phyloP scores from a whole-genome alignment of 179 eudicot species.

The Amaranthus tricolor region DNA sequence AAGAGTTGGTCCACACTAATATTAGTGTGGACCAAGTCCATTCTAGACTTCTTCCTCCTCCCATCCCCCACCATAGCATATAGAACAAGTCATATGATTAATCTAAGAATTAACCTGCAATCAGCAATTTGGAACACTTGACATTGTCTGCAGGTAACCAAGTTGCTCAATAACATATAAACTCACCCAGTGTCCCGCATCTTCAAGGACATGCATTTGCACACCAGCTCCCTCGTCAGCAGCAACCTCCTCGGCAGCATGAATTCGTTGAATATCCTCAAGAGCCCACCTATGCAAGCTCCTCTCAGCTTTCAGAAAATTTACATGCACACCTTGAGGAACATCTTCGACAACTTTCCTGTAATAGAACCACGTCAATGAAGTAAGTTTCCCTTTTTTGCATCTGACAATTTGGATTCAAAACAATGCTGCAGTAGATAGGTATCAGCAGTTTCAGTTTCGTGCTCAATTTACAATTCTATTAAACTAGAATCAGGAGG shows the following conservation, averaged over 20 bases:
- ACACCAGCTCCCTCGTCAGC: slow-evolving; percentile 85
- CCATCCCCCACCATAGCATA: neutral
- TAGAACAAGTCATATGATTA: neutral
- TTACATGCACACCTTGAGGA: slow-evolving; percentile 89
- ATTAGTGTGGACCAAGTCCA: too few relatives aligned
- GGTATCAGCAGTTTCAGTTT: neutral
- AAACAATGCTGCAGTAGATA: neutral
- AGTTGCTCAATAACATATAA: neutral
- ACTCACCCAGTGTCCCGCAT: slow-evolving; percentile 95
- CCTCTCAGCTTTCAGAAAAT: slow-evolving; percentile 92
- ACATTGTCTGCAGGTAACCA: neutral
- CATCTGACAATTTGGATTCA: neutral
- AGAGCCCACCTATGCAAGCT: slow-evolving; percentile 96
- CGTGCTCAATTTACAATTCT: neutral
- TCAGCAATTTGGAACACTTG: neutral
- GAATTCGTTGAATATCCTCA: slow-evolving; percentile 83
- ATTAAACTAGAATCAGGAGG: neutral
- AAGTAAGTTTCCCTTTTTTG: neutral
- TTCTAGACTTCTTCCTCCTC: neutral
- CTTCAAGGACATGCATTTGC: slow-evolving; percentile 97
- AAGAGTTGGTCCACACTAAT: too few relatives aligned
- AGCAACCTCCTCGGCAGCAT: slow-evolving; percentile 86
- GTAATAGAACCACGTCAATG: slow-evolving; percentile 18
- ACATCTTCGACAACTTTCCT: slow-evolving; percentile 90
- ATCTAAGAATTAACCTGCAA: neutral